These are phyloP conservation scores for Effrenium voratum DNA, from an alignment of 73 alveolate genomes.

Conservation along the genomic window DNA sequence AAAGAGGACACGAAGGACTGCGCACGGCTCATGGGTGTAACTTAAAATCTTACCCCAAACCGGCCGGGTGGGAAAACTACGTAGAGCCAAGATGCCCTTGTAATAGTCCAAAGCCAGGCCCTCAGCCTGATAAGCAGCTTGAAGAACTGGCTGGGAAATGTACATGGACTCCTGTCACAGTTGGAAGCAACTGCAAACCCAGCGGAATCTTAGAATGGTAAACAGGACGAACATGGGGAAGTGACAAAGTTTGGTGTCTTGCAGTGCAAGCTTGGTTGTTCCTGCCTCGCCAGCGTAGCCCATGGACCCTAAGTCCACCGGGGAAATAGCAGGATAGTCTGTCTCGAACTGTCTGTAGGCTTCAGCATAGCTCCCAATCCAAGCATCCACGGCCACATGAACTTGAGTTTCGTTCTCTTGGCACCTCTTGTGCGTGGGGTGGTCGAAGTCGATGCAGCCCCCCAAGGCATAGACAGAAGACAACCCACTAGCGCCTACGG, in stretches of 20 bases:
- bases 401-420: background rate
- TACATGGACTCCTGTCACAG: background rate
- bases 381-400: conserved; percentile 24
- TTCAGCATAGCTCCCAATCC: background rate
- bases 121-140: background rate
- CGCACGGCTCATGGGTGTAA: too few relatives aligned
- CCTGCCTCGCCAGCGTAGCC: too few relatives aligned
- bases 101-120: background rate
- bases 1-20: too few relatives aligned
- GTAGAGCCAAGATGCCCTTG: too few relatives aligned
- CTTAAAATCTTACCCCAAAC: too few relatives aligned
- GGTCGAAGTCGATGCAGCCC: conserved; percentile 3
- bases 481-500: background rate
- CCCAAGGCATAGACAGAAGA: conserved; percentile 25
- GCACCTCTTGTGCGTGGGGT: background rate
- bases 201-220: too few relatives aligned
- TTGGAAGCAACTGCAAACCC: too few relatives aligned
- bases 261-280: too few relatives aligned
- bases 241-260: too few relatives aligned
- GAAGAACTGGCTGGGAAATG: background rate
- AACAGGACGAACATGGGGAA: too few relatives aligned
- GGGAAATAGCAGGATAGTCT: background rate
- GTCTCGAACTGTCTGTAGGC: background rate
- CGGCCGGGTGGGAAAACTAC: too few relatives aligned
- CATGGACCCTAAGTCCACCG: too few relatives aligned